These are phyloP conservation scores for Suillus alpinus DNA, from an alignment of 768 basidiomycete species.

Conservation along the genomic window DNA sequence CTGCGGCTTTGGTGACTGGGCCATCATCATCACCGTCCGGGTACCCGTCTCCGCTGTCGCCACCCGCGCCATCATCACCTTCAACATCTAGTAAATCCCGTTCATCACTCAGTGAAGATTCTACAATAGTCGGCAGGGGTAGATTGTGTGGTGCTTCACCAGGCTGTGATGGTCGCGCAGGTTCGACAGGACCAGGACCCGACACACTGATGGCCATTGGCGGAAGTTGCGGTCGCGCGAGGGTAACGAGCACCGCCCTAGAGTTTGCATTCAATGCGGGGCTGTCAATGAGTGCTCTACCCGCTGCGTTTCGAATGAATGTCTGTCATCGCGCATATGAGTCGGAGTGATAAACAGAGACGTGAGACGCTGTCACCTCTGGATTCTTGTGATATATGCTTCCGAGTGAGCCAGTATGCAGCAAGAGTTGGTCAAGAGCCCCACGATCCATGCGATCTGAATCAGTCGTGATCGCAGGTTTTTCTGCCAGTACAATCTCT, in stretches of 20 bases:
- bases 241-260: conserved; percentile 63
- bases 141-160: conserved; percentile 25
- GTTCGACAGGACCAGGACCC: conserved; percentile 49
- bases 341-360: conserved; percentile 10
- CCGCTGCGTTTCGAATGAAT: conserved; percentile 87
- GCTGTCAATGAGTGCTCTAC: conserved; percentile 80
- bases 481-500: conserved; percentile 88
- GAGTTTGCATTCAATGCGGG: conserved; percentile 87
- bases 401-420: conserved; percentile 91
- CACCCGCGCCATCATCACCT: conserved; percentile 17
- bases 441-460: conserved; percentile 97
- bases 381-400: conserved; percentile 99
- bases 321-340: conserved; percentile 47
- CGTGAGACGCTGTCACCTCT: conserved; percentile 48
- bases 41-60: conserved; percentile 32
- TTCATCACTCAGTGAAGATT: conserved; percentile 12
- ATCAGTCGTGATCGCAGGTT: conserved; percentile 96
- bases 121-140: conserved; percentile 31
- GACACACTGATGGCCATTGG: conserved; percentile 43
- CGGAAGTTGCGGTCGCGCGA: conserved; percentile 52
- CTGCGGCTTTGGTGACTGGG: conserved; percentile 31
- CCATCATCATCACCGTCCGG: conserved; percentile 39
- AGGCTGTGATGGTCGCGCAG: conserved; percentile 24
- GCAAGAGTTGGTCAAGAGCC: conserved; percentile 87
- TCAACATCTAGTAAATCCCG: conserved; percentile 20